phyloP scores from a whole-genome alignment of 768 basidiomycete species.

The Tylopilus sp. region DNA sequence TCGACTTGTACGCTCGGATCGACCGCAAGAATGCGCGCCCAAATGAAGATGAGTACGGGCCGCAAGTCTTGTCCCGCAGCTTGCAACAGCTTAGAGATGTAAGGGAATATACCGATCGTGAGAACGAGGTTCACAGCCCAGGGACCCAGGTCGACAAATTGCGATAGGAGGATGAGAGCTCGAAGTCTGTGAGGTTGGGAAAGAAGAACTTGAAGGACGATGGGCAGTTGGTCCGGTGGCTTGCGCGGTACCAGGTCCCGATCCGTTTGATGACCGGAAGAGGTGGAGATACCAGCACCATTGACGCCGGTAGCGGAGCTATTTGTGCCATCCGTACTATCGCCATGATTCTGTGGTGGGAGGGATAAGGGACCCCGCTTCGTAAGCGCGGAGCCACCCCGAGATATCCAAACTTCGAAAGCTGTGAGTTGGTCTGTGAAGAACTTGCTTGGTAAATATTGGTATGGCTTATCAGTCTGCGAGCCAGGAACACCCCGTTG shows the following conservation, averaged over 20 bases:
- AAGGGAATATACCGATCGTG: slow-evolving; percentile 97
- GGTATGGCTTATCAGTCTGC: slow-evolving; percentile 49
- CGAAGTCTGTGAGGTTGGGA: slow-evolving; percentile 95
- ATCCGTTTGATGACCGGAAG: slow-evolving; percentile 17
- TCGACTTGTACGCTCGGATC: slow-evolving; percentile 91
- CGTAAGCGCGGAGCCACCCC: slow-evolving; percentile 83
- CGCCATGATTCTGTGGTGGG: slow-evolving; percentile 44
- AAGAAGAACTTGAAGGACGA: slow-evolving; percentile 94
- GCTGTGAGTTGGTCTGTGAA: slow-evolving; percentile 96
- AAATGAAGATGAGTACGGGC: slow-evolving; percentile 97
- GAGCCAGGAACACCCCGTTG: slow-evolving; percentile 20
- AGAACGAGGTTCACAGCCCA: slow-evolving; percentile 98
- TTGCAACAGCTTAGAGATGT: slow-evolving; percentile 94
- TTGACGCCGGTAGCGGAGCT: slow-evolving; percentile 17
- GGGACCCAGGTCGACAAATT: slow-evolving; percentile 97
- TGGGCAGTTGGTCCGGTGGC: slow-evolving; percentile 95
- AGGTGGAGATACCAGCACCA: slow-evolving; percentile 7
- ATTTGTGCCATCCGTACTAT: slow-evolving; percentile 18
- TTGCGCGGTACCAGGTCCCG: slow-evolving; percentile 72
- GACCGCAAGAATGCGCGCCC: slow-evolving; percentile 97
- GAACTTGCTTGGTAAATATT: slow-evolving; percentile 85
- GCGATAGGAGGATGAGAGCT: slow-evolving; percentile 91
- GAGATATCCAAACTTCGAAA: slow-evolving; percentile 97
- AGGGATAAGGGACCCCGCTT: slow-evolving; percentile 73
- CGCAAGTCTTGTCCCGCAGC: slow-evolving; percentile 94